Evolutionary conservation across 805 yeast genomes (phyloP), one percentile per base, ranked within the genome.

Genomic region (Lachancea sp.): DNA sequence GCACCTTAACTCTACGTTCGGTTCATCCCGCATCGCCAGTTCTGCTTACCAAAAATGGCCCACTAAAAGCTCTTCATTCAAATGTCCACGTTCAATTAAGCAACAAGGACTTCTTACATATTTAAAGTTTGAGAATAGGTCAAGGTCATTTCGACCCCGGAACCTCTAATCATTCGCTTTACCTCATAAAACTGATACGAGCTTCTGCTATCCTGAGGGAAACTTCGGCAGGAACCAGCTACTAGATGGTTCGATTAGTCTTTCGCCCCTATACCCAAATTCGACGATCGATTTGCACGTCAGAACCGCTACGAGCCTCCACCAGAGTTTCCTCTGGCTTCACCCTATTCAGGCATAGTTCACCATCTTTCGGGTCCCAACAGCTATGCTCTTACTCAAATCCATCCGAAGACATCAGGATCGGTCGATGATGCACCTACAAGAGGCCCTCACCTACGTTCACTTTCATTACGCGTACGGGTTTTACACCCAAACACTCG

Each of bases 21-120:
- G 68, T 64, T 64, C 68, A 64, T 64, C 68, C 68, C 68, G 68
- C 71, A 65, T 67, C 71, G 70, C 71, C 70, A 65, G 71, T 67
- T 67, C 71, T 66, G 71, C 70, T 64, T 67, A 67, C 70, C 71
- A 66, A 65, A 67, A 65, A 65, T 65, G 70, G 70, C 70, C 70
- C 71, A 66, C 70, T 66, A 66, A 62, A 65, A 65, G 68, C 69
- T 67, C 68, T 62, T 63, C 69, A 66, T 64, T 62, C 68, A 59
- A 58, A 54, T 55, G 64, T 60, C 69, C 67, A 63, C 67, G 67
- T 65, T 65, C 68, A 63, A 63, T 63, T 61, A 63, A 63, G 68
- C 57, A 64, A 63, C 67, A 60, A 62, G 66, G 66, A 59, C 69
- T 61, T 66, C 68, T 64, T 63, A 65, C 68, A 65, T 62, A 65